A percentile compares a stretch with the other conserved stretches of the same genome.
These are phyloP conservation scores for Colletotrichum gigasporum DNA, from an alignment of 2,329 filamentous ascomycete genomes.

Conservation along the genomic window DNA sequence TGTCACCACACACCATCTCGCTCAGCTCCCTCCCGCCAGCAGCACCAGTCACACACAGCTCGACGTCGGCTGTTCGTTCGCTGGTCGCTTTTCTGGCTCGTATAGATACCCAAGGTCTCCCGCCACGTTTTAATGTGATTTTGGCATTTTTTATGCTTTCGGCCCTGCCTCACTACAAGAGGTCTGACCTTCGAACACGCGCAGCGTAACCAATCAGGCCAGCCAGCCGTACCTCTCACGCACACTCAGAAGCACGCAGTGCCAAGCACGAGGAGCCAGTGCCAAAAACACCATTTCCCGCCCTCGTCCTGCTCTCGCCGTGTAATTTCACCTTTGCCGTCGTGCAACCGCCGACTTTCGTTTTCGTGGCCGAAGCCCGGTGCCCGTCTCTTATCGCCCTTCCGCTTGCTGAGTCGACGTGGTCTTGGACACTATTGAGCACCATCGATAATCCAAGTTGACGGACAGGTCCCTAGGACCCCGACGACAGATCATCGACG, in stretches of 20 bases:
- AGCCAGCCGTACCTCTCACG: background rate
- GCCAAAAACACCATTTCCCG: background rate
- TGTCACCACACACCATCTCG: slow-evolving; percentile 6
- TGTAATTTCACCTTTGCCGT: background rate
- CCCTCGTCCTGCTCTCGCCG: slow-evolving; percentile 1
- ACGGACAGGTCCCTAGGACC: background rate
- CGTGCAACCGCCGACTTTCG: background rate
- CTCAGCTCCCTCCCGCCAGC: slow-evolving; percentile 3
- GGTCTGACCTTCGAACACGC: background rate
- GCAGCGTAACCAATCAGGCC: background rate
- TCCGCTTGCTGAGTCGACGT: background rate
- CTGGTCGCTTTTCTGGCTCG: slow-evolving; percentile 17
- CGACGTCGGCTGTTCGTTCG: slow-evolving; percentile 1
- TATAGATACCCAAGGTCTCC: slow-evolving; percentile 28
- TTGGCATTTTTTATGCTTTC: slow-evolving; percentile 7
- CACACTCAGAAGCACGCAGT: slow-evolving; percentile 4
- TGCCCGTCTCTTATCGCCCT: background rate
- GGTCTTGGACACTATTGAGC: slow-evolving; percentile 19
- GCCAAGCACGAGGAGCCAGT: background rate
- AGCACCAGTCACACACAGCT: slow-evolving; percentile 8
- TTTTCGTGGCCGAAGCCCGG: background rate
- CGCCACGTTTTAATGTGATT: background rate
- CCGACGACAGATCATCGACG: background rate
- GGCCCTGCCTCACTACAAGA: slow-evolving; percentile 1
- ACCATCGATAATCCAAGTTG: slow-evolving; percentile 1